phyloP scores from a whole-genome alignment of 805 yeast species.

The Martiniozyma abietophila region DNA sequence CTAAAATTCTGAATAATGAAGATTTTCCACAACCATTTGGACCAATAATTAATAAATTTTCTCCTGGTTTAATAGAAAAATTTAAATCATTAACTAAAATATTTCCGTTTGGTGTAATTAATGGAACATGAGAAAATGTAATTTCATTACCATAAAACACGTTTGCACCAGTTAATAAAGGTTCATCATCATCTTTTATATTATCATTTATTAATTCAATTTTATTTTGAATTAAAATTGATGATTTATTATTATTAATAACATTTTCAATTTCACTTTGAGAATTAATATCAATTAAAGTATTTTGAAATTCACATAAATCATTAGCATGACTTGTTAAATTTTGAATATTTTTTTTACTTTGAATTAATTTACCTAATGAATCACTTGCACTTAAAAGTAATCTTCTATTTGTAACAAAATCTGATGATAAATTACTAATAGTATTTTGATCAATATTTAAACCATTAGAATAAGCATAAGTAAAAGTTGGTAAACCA shows the following conservation, averaged over 20 bases:
- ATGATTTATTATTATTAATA: slow-evolving; percentile 7
- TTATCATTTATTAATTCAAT: slow-evolving; percentile 11
- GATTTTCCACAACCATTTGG: slow-evolving; percentile 97
- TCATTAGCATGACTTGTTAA: slow-evolving; percentile 75
- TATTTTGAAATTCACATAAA: slow-evolving; percentile 59
- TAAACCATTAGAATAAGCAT: slow-evolving; percentile 28
- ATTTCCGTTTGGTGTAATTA: slow-evolving; percentile 79
- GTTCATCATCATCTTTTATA: slow-evolving; percentile 10
- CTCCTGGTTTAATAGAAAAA: slow-evolving; percentile 70
- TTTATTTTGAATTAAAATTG: no score
- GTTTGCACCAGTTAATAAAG: slow-evolving; percentile 26
- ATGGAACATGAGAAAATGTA: slow-evolving; percentile 66
- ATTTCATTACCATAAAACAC: slow-evolving; percentile 47
- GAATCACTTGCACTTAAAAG: slow-evolving; percentile 80
- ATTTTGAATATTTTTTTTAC: slow-evolving; percentile 77
- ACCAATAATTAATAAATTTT: slow-evolving; percentile 82
- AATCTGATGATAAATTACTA: slow-evolving; percentile 56
- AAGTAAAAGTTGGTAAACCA: slow-evolving; percentile 71
- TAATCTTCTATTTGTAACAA: slow-evolving; percentile 80
- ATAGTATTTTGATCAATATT: slow-evolving; percentile 33
- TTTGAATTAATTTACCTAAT: slow-evolving; percentile 74
- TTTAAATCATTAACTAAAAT: slow-evolving; percentile 55
- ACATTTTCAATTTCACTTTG: slow-evolving; percentile 17
- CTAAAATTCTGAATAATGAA: slow-evolving; percentile 79
- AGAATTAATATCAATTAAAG: slow-evolving; percentile 41